These are phyloP conservation scores for Suillus plorans DNA, from an alignment of 768 basidiomycete species.

Conservation along the genomic window DNA sequence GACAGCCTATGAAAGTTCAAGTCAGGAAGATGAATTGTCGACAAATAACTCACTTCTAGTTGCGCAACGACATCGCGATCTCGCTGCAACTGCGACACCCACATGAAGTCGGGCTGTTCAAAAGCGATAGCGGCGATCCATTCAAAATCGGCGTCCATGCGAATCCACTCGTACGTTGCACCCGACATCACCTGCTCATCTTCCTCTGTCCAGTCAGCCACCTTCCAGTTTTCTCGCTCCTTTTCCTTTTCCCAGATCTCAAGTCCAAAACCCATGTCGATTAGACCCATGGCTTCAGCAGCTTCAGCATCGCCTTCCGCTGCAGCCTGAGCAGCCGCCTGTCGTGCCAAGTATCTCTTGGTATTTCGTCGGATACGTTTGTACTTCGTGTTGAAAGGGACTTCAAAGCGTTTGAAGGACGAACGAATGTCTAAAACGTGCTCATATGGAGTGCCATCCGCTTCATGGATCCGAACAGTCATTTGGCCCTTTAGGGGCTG, in stretches of 20 bases:
- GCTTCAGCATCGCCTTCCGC: constrained; percentile 92
- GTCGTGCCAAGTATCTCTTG: constrained; percentile 91
- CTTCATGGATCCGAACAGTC: constrained; percentile 98
- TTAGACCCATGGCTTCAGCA: constrained; percentile 89
- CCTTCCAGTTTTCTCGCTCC: constrained; percentile 92
- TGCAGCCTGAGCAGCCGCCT: constrained; percentile 90
- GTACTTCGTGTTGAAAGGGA: constrained; percentile 98
- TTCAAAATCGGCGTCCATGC: constrained; percentile 98
- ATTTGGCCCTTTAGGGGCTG: constrained; percentile 73
- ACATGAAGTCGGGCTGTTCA: constrained; percentile 97
- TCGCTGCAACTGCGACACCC: constrained; percentile 93
- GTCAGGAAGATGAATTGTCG: background rate
- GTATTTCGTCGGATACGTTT: constrained; percentile 95
- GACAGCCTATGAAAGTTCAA: constrained; percentile 69
- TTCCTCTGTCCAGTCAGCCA: constrained; percentile 97
- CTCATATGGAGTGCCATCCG: constrained; percentile 98
- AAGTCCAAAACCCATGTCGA: constrained; percentile 91
- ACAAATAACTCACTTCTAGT: constrained; percentile 67
- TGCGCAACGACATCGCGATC: constrained; percentile 98
- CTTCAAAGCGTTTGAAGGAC: constrained; percentile 90
- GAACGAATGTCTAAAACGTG: constrained; percentile 92
- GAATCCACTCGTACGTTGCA: constrained; percentile 98
- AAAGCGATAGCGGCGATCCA: constrained; percentile 95
- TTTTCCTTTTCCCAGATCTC: constrained; percentile 96
- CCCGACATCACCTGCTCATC: constrained; percentile 92